Evolutionary conservation across 306 rosid species (phyloP).

Genomic region (Dryas drummondii): DNA sequence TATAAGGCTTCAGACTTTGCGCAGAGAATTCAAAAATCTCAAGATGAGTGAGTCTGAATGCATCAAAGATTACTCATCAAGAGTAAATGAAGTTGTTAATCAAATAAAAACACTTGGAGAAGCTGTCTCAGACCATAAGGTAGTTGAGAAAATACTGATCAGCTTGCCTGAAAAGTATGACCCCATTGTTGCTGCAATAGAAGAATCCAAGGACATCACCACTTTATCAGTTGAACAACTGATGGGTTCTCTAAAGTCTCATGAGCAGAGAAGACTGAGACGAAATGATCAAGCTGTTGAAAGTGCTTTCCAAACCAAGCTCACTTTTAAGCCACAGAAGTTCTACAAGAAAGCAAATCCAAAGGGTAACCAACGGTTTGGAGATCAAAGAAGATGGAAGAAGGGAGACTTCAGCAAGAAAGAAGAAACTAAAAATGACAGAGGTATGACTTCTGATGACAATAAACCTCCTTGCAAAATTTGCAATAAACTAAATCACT

Average conservation of each 20-base stretch:
- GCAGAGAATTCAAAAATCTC: background rate
- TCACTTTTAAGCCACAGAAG: background rate
- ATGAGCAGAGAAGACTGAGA: background rate
- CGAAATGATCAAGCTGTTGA: background rate
- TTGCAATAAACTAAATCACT: background rate
- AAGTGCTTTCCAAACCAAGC: background rate
- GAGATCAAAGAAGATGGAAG: background rate
- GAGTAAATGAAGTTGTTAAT: background rate
- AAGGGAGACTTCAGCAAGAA: background rate
- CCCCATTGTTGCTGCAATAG: background rate
- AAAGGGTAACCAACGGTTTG: background rate
- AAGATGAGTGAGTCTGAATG: slow-evolving; percentile 5
- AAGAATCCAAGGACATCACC: background rate
- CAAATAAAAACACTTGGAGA: slow-evolving; percentile 16
- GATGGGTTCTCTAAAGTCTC: slow-evolving; percentile 5
- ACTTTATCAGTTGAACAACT: background rate
- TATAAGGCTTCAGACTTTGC: background rate
- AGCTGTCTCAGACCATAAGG: background rate
- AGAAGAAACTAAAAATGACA: background rate
- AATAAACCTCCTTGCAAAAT: background rate
- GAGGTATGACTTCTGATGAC: background rate
- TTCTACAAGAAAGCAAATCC: no score
- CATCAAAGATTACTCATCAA: background rate
- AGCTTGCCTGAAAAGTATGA: background rate
- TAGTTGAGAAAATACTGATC: background rate